Evolutionary conservation across 2,329 filamentous ascomycete species (phyloP), one percentile per base, ranked within the genome.

Genomic region (Claviceps humidiphila): DNA sequence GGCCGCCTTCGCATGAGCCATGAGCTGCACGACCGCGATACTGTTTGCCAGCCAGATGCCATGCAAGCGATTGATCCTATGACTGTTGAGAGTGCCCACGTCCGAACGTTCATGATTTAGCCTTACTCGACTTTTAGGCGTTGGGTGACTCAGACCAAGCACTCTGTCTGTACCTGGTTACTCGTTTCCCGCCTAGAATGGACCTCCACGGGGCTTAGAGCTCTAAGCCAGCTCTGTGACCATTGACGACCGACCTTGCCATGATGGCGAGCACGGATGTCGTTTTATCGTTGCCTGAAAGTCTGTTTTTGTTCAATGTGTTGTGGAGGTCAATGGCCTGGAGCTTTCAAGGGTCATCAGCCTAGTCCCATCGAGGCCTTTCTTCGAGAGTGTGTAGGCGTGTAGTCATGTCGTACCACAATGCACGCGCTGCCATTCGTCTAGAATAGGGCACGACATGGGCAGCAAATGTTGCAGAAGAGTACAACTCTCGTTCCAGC

Each of bases 21-120:
- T 58, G 57, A 58, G 55, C 57, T 51, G 37, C 48, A 47, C 11
- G 44, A 45, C 37, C 44, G 48, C 39, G 47, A 44, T n/a, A 44
- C 53, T 37, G 45, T 38, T 47, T 48, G 51, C 45, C 53, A 48
- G 53, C 47, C 55, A 58, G 57, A 49, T 56, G 56, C 51, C 49
- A 59, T 59, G 59, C 58, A 61, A 55, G 58, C 58, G 55, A 60
- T 59, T 49, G 46, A 16, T 9, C 24, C 24, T 17, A 17, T 48
- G 20, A 8, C 34, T 17, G 5, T 26, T 38, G 11, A 43, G 20
- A 14, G 24, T 26, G 34, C 41, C 37, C 24, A 44, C 40, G 45
- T 44, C 17, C 45, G 50, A 13, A 17, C 16, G 26, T 16, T n/a
- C 17, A 2, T 34, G 22, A 47, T 37, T 38, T 51, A 34, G 13